Evolutionary conservation across 177 flowering plant genomes (phyloP), one percentile per base, ranked within the genome.

Genomic region (Tripterygium wilfordii): DNA sequence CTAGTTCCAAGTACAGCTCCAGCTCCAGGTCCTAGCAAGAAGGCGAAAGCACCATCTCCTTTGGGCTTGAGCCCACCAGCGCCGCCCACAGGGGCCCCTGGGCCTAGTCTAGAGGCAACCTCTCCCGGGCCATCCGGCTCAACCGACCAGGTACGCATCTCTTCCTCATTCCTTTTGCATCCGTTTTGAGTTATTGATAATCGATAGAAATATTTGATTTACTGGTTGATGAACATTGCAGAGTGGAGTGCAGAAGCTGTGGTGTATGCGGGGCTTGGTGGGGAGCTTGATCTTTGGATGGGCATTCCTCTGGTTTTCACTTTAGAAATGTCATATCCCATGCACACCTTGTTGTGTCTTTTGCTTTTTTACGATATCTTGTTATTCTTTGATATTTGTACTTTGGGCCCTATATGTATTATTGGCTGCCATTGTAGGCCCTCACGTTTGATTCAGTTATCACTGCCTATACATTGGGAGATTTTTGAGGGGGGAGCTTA

Each of bases 1-100:
- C 77, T 79, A 0, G n/a, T n/a, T n/a, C 74, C 77, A 0, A 31
- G 54, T 0, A 74, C 10, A 21, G 70, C 75, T 5, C 81, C 77
- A 0, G 62, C 61, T 2, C 65, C 80, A 0, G 44, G 40, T 38
- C 20, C 33, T 7, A 12, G 8, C 8, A 30, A 7, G 33, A 30
- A 30, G 33, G 33, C 12, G 12, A 30, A 30, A 30, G 33, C 33
- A 6, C 33, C 33, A 6, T 30, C 33, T 7, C 33, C 33, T 30
- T 12, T 30, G 33, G 33, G 8, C 33, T 7, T 12, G 8, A 21
- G 66, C 13, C 70, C 72, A 8, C 67, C 76, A 1, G 69, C 72
- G 0, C 69, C 76, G 6, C 71, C 76, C 1, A 10, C 51, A 0
- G 69, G 28, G 17, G 58, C 76, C 28, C 72, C 76, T 14, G 66